Evolutionary conservation across 495 filamentous ascomycete species (phyloP).

Genomic region (Aspergillus ellipticus): DNA sequence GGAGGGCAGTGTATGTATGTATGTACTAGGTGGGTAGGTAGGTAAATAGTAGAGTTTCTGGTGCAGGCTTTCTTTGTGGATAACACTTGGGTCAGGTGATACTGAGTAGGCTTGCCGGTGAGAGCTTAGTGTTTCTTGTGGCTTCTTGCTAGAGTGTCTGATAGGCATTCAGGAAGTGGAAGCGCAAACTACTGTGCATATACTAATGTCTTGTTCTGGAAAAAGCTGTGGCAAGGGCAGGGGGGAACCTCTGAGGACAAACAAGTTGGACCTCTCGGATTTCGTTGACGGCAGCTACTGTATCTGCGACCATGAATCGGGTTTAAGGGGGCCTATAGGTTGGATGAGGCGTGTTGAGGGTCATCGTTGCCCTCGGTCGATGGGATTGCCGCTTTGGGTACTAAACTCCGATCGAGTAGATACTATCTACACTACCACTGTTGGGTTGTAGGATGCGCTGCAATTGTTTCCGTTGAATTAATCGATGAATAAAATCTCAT

Average conservation of each 20-base stretch:
- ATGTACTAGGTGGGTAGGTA: too few species aligned
- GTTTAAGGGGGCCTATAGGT: not conserved
- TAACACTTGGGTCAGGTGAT: too few species aligned
- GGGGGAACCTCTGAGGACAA: not conserved
- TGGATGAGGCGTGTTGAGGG: not conserved
- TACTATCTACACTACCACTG: not conserved
- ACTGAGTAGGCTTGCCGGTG: too few species aligned
- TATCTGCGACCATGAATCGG: not conserved
- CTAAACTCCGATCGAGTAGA: not conserved
- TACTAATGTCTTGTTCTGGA: not conserved
- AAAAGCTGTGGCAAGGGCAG: not conserved
- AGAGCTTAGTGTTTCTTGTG: too few species aligned
- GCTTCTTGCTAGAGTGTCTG: too few species aligned
- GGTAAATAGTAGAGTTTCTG: too few species aligned
- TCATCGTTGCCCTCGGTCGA: too few species aligned
- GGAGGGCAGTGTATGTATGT: too few species aligned
- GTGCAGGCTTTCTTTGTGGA: too few species aligned
- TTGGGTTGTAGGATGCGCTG: not conserved
- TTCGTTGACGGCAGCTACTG: not conserved
- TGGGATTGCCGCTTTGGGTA: not conserved
- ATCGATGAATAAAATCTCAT: not conserved
- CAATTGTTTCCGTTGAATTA: too few species aligned
- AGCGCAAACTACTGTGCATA: not conserved
- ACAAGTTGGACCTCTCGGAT: not conserved
- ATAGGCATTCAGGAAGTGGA: too few species aligned